A percentile compares a stretch with the other conserved stretches of the same genome.
These are phyloP conservation scores for Gynochthodes officinalis DNA, from an alignment of 257 asterid genomes.

Conservation along the genomic window DNA sequence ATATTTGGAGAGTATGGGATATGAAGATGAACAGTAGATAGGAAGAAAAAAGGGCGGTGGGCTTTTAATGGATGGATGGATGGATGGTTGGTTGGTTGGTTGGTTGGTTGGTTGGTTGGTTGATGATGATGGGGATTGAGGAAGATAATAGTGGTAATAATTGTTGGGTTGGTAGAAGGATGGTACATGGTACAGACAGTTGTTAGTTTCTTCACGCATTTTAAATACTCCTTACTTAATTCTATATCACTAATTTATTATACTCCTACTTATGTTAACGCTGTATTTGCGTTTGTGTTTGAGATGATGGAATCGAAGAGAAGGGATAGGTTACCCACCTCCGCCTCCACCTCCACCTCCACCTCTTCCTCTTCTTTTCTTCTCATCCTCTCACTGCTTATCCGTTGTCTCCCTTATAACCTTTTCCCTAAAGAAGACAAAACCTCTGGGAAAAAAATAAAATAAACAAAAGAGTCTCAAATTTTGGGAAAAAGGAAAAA, in stretches of 20 bases:
- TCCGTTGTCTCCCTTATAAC: constrained; percentile 39
- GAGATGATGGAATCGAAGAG: constrained; percentile 18
- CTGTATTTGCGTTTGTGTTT: too few species aligned
- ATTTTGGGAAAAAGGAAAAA: constrained; percentile 24
- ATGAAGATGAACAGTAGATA: too few species aligned
- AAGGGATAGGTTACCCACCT: constrained; percentile 46
- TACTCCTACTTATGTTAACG: too few species aligned
- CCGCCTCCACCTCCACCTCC: too few species aligned
- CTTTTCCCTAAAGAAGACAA: constrained; percentile 34
- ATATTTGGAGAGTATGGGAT: too few species aligned
- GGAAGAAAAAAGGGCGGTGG: too few species aligned
- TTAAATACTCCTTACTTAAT: too few species aligned
- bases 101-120: constrained; percentile 54
- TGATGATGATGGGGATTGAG: constrained; percentile 42
- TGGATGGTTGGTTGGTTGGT: too few species aligned
- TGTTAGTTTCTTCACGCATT: constrained; percentile 38
- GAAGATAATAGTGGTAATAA: constrained; percentile 20
- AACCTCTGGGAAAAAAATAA: constrained; percentile 7
- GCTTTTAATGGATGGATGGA: too few species aligned
- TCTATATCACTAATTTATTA: too few species aligned
- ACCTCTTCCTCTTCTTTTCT: constrained; percentile 37
- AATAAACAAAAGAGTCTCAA: constrained; percentile 36
- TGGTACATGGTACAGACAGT: constrained; percentile 25
- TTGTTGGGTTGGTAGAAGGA: constrained; percentile 57
- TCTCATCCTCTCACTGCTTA: constrained; percentile 78